phyloP scores from a whole-genome alignment of 805 yeast species.

The Spathaspora hagerdaliae region DNA sequence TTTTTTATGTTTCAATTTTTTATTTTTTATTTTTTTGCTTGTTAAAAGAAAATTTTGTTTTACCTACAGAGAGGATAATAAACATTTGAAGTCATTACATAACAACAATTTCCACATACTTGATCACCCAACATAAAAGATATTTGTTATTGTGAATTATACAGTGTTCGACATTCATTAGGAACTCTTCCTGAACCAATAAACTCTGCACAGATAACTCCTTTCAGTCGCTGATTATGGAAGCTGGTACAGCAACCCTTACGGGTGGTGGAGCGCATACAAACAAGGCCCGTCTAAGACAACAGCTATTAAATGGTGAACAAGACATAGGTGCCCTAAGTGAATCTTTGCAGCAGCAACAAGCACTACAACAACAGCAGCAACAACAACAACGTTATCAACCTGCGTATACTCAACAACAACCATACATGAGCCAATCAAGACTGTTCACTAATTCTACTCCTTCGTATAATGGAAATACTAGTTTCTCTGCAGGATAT shows the following conservation, averaged over 20 bases:
- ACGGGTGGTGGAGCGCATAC: not conserved
- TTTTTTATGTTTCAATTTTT: too few species aligned
- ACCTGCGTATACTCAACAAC: constrained; percentile 3
- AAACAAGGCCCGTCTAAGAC: constrained; percentile 24
- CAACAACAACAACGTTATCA: constrained; percentile 7
- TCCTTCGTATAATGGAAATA: constrained; percentile 8
- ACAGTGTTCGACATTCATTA: too few species aligned
- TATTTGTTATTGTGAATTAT: too few species aligned
- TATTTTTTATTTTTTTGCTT: too few species aligned
- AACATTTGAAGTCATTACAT: too few species aligned
- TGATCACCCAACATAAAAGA: too few species aligned
- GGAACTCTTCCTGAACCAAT: too few species aligned
- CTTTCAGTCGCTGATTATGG: constrained; percentile 11
- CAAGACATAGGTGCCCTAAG: constrained; percentile 20
- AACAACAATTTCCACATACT: too few species aligned
- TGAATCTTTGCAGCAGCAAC: constrained; percentile 12
- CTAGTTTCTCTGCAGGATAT: constrained; percentile 1
- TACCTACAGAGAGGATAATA: too few species aligned
- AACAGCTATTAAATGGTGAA: constrained; percentile 30
- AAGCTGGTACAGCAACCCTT: constrained; percentile 19
- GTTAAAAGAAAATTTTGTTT: too few species aligned
- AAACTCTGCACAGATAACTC: too few species aligned
- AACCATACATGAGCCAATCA: not conserved
- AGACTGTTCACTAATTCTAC: constrained; percentile 2
- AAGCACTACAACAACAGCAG: constrained; percentile 1